Percentiles rank a stretch among this genome's conserved stretches.
Conservation (phyloP, 148 eudicot species). For the Vaccinium macrocarpon region DNA sequence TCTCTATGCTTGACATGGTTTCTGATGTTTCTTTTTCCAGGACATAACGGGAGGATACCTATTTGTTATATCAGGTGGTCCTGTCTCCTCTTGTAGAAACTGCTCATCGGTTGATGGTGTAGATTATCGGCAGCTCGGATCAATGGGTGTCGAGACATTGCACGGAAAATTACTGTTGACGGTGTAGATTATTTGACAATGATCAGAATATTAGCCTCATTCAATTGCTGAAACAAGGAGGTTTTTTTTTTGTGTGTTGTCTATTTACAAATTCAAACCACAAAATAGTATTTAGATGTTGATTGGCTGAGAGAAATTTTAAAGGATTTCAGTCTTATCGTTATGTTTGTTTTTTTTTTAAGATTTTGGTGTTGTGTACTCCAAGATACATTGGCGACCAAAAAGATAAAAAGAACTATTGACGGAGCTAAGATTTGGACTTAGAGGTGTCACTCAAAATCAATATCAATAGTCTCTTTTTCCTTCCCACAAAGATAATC, state of each 20-base stretch:
- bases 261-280: neutral
- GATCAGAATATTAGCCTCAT: neutral
- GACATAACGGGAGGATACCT: neutral
- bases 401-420: too few species aligned
- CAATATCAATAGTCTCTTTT: too few species aligned
- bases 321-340: too few species aligned
- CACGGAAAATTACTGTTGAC: neutral
- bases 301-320: neutral
- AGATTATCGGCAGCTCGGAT: neutral
- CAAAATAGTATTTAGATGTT: neutral
- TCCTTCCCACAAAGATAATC: too few species aligned
- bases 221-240: neutral
- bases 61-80: neutral
- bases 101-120: neutral
- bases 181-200: neutral
- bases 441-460: too few species aligned
- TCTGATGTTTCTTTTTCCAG: neutral
- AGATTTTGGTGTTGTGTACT: too few species aligned
- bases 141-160: neutral
- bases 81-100: neutral
- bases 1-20: neutral
- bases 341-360: too few species aligned
- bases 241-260: neutral
- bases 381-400: too few species aligned
- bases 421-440: too few species aligned